Percentiles rank a stretch among this genome's conserved stretches.
phyloP scores from a whole-genome alignment of 169 alveolate species.

The Eimeria maxima region DNA sequence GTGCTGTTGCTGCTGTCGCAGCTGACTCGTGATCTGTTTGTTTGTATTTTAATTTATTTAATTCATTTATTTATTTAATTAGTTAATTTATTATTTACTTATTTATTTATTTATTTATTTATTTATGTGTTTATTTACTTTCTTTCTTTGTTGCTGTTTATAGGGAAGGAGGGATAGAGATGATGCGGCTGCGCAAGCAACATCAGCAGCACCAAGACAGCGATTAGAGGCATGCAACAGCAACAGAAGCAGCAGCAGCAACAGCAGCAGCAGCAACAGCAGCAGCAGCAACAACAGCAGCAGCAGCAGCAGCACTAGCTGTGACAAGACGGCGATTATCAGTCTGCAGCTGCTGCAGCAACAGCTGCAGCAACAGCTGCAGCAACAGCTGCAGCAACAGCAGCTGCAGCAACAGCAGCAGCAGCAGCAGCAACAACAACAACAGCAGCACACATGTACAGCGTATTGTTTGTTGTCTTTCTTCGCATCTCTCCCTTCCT shows the following conservation, averaged over 20 bases:
- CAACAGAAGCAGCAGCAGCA: too few relatives aligned
- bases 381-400: too few relatives aligned
- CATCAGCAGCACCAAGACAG: too few relatives aligned
- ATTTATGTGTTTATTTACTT: too few relatives aligned
- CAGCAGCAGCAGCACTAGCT: too few relatives aligned
- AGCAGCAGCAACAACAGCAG: too few relatives aligned
- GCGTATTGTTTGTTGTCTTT: background rate
- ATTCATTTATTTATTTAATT: background rate
- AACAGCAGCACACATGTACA: too few relatives aligned
- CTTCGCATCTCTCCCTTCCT: background rate
- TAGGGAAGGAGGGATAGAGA: slow-evolving; percentile 40
- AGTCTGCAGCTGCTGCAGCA: background rate
- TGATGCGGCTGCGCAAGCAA: slow-evolving; percentile 33
- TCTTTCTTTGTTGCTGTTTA: background rate
- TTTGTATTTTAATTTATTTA: background rate
- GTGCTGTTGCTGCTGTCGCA: background rate
- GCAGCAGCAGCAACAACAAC: too few relatives aligned
- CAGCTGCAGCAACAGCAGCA: background rate
- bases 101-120: too few relatives aligned
- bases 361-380: too few relatives aligned
- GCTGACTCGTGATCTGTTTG: background rate
- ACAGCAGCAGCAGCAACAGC: background rate
- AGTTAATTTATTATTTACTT: background rate
- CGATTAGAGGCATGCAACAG: too few relatives aligned
- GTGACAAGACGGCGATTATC: too few relatives aligned